phyloP scores from a whole-genome alignment of 257 asterid species.

The Solanum piurae region DNA sequence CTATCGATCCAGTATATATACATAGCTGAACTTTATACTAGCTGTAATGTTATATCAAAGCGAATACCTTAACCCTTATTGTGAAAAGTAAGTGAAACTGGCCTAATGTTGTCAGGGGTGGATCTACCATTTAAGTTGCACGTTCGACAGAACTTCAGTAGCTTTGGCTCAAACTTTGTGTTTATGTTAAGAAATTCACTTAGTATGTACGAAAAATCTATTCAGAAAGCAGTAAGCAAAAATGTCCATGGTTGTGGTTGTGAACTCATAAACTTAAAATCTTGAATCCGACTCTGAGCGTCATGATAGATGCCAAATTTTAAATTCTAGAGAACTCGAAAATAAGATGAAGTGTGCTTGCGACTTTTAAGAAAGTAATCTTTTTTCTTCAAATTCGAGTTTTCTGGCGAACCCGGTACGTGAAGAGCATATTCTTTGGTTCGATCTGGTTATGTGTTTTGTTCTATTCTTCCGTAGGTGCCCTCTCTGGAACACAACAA shows the following conservation, averaged over 20 bases:
- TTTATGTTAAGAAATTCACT: neutral
- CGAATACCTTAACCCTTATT: neutral
- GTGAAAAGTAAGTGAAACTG: neutral
- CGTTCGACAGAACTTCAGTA: neutral
- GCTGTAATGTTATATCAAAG: neutral
- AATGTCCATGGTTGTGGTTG: neutral
- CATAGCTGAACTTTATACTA: neutral
- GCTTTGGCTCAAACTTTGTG: neutral
- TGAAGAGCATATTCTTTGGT: neutral
- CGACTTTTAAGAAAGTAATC: neutral
- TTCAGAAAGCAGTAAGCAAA: neutral
- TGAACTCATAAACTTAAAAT: neutral
- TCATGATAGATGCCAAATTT: neutral
- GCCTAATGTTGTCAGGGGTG: neutral
- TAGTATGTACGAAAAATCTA: neutral
- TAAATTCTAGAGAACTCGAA: neutral
- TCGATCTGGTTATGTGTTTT: neutral
- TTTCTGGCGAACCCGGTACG: neutral
- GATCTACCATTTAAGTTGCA: neutral
- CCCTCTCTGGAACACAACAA: conserved; percentile 56
- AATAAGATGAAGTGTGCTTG: neutral
- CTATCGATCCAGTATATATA: neutral
- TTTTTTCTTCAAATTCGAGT: neutral
- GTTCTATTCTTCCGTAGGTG: conserved; percentile 23
- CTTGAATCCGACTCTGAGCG: neutral